Conservation (phyloP, 495 filamentous ascomycete genomes). For the Penicillium coffeae region DNA sequence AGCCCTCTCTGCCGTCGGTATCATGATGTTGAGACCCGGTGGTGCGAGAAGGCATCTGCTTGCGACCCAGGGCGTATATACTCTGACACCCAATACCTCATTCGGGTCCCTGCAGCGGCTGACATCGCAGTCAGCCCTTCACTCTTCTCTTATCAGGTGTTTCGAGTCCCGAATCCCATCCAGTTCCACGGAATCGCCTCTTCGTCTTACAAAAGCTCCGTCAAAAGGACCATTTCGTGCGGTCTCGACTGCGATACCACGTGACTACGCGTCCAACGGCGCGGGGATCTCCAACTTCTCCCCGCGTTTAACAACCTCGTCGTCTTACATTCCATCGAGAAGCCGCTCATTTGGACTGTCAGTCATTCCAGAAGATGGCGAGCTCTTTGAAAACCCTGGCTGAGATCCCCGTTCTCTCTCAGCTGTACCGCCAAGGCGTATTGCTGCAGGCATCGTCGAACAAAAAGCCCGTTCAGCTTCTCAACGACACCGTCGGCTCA, state of each 20-base stretch:
- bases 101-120: background rate
- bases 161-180: background rate
- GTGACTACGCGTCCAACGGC: constrained; percentile 7
- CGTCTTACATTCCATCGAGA: background rate
- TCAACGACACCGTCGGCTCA: constrained; percentile 71
- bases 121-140: background rate
- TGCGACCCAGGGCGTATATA: background rate
- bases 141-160: background rate
- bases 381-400: background rate
- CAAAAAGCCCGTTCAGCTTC: constrained; percentile 23
- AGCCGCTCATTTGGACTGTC: background rate
- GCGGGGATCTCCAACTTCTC: constrained; percentile 6
- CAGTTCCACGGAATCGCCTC: background rate
- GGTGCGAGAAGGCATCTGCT: background rate
- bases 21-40: background rate
- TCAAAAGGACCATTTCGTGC: background rate
- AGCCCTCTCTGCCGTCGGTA: no score
- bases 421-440: constrained; percentile 3
- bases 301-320: background rate
- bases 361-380: background rate
- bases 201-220: background rate
- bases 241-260: background rate
- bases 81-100: background rate
- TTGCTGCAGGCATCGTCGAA: constrained; percentile 9
- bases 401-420: constrained; percentile 11